Conservation (phyloP, 805 yeast genomes). For the Kodamaea neixiangensis region DNA sequence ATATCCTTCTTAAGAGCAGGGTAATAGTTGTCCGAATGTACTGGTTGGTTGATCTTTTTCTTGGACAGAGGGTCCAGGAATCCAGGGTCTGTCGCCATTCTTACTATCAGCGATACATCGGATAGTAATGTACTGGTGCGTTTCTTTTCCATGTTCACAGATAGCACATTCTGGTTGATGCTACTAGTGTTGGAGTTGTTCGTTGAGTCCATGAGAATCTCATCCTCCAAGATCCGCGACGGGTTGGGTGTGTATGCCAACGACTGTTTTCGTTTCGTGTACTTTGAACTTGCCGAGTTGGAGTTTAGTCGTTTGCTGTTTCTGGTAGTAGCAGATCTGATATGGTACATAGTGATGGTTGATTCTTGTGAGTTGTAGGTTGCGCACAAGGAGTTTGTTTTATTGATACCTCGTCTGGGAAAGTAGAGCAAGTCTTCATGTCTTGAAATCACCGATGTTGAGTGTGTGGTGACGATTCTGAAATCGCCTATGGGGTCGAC, state of each 20-base stretch:
- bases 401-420: constrained; percentile 44
- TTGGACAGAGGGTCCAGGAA: constrained; percentile 10
- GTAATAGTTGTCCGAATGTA: constrained; percentile 24
- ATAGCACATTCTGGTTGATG: constrained; percentile 23
- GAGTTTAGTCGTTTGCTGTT: constrained; percentile 15
- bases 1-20: constrained; percentile 59
- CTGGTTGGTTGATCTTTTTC: constrained; percentile 18
- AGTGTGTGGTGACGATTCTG: constrained; percentile 69
- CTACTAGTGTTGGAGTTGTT: neutral
- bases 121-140: constrained; percentile 44
- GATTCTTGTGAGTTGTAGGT: constrained; percentile 53
- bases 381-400: constrained; percentile 48
- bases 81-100: constrained; percentile 44
- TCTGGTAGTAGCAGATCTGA: constrained; percentile 35
- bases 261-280: constrained; percentile 28
- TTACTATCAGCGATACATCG: constrained; percentile 46
- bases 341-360: constrained; percentile 55
- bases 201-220: constrained; percentile 16
- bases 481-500: constrained; percentile 75
- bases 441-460: constrained; percentile 62
- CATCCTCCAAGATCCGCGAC: constrained; percentile 45
- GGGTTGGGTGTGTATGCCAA: constrained; percentile 44
- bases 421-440: constrained; percentile 58
- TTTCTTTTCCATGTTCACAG: constrained; percentile 45
- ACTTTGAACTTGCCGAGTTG: constrained; percentile 14